Evolutionary conservation across 208 protist genomes (phyloP), one percentile per base, ranked within the genome.

Genomic region (Sergeia podlipaevii): DNA sequence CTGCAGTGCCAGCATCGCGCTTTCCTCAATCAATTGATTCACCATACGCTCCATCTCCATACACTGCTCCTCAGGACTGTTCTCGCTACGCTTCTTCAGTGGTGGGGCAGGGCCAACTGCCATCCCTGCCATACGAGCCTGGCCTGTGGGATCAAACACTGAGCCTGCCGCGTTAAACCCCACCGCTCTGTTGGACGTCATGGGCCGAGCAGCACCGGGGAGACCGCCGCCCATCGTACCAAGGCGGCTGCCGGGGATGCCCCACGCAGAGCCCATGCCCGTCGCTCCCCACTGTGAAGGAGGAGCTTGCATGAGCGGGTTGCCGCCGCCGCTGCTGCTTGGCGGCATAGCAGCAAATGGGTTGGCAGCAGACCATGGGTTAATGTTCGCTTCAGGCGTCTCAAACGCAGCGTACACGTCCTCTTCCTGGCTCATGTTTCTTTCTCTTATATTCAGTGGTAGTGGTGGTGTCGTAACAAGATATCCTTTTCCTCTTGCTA

Each of bases 11-110:
- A 90, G 65, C 73, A 96, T 82, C 18, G 96, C 93, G 68, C 84
- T 95, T 50, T 97, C 93, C 74, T 98, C 95, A 42, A 98, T 85
- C 27, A 98, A 73, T 45, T 45, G 68, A 68, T 98, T 94, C 44
- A 98, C 95, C 48, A 93, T 63, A 46, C 81, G 83, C 69, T 98
- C 96, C 75, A 97, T 90, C 70, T 97, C 87, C 26, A 81, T 71
- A 56, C 90, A 89, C 59, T 80, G 76, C 68, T 97, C 95, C 77
- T 98, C 93, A 7, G 85, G 85, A 42, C 80, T 90, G 70, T 93
- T 96, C 45, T 95, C 88, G 32, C 75, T 81, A 17, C 83, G 80
- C 74, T 91, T 95, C 76, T 96, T 91, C 36, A 97, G 82, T 33
- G 92, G 85, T 3, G 89, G 87, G 7, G 89, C 90, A 6, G 87